Base-by-base conservation (phyloP, 441 rosid species). In the Viola pubescens region DNA sequence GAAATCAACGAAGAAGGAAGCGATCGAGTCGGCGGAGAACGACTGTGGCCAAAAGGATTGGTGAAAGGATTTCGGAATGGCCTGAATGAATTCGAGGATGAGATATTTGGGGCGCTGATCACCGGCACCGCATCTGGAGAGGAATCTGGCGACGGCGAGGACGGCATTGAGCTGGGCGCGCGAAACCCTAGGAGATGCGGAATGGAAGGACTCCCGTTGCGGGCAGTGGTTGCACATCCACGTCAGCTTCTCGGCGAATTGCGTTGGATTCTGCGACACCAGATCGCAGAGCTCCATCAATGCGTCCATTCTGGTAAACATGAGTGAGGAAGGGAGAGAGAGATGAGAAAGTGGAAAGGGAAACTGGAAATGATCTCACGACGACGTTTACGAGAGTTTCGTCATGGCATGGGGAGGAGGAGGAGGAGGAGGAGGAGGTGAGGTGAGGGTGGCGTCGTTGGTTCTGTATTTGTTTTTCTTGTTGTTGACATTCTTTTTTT, bases 181-280 rank as follows among this genome's bases (percentile, higher is more conserved):
- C 12, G 97, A 73, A 56, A 88, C 89, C 81, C 87, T 78, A 50
- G 92, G 79, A 9, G 94, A 87, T 72, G 79, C 91, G 40, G 74
- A 65, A 48, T 60, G 75, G 12, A 84, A 66, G 59, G 70, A 62
- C 51, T 87, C 95, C 42, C 87, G 79, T 62, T 80, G 96, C 12
- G 98, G 96, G 62, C 98, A 94, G 2, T 95, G 82, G 56, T 81
- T 84, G 76, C 98, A 94, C 65, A 94, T 80, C 97, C 98, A 89
- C 48, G 82, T 77, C 48, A 94, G 64, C 52, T 89, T 94, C 34
- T 94, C 89, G 4, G 79, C 70, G 76, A 86, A 89, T 64, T 84
- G 91, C 49, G 69, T 70, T 63, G 97, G 97, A 43, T 81, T 82
- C 37, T 77, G 78, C 5, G 95, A 79, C 13, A 83, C 75, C 48